These are phyloP conservation scores for Phytophthora europaea DNA, from an alignment of 352 stramenopile species.

Conservation along the genomic window DNA sequence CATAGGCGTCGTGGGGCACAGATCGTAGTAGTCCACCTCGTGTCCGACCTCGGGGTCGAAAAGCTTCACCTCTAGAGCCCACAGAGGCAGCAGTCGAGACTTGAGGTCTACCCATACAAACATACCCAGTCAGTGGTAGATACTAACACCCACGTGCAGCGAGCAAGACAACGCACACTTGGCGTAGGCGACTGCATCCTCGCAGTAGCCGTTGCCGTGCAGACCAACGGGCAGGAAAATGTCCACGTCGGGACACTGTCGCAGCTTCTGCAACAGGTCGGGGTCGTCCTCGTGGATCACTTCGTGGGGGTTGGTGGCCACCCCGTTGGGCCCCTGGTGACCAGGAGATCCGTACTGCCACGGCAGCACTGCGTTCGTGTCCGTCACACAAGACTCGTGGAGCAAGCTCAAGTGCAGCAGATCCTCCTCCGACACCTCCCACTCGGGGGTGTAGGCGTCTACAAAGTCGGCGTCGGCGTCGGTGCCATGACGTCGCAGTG, in stretches of 20 bases:
- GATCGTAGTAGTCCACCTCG: constrained; percentile 4
- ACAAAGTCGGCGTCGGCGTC: not conserved
- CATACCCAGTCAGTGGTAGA: not conserved
- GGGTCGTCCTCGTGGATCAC: not conserved
- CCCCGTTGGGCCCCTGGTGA: not conserved
- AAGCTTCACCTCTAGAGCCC: not conserved
- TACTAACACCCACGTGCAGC: not conserved
- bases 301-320: not conserved
- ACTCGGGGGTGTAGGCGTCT: not conserved
- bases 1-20: constrained; percentile 1
- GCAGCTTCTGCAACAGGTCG: constrained; percentile 3
- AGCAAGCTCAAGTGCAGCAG: constrained; percentile 2
- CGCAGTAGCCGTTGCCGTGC: constrained; percentile 3
- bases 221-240: constrained; percentile 2
- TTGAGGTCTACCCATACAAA: not conserved
- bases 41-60: constrained; percentile 3
- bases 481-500: not conserved
- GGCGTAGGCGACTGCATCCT: constrained; percentile 5
- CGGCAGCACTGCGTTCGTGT: constrained; percentile 3
- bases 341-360: not conserved
- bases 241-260: constrained; percentile 1
- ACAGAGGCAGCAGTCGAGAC: constrained; percentile 3
- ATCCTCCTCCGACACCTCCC: constrained; percentile 1
- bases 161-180: constrained; percentile 3
- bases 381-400: constrained; percentile 2